Percentiles rank a stretch among this genome's conserved stretches.
Conservation (phyloP, 129 eudicot genomes). For the Helichrysum umbraculigerum region DNA sequence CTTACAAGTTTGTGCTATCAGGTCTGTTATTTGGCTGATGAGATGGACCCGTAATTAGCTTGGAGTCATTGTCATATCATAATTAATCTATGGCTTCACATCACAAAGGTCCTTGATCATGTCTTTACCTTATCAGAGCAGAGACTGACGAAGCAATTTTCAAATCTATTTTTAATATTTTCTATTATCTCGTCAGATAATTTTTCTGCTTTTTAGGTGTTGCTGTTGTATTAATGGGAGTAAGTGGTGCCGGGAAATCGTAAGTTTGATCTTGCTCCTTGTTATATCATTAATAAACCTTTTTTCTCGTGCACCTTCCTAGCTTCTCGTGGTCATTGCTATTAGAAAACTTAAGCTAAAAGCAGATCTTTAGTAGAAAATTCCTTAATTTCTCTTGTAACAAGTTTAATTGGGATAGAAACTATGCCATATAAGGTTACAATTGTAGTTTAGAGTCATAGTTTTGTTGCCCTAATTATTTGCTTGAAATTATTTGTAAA, state of each 20-base stretch:
- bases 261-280: slow-evolving; percentile 40
- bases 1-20: slow-evolving; percentile 16
- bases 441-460: neutral
- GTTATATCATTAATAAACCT: neutral
- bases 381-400: too few relatives aligned
- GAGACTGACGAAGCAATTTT: neutral
- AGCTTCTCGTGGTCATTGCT: neutral
- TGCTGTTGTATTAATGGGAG: slow-evolving; percentile 87
- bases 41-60: neutral
- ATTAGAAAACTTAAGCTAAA: too few relatives aligned
- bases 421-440: too few relatives aligned
- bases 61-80: slow-evolving; percentile 7
- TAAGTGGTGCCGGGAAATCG: slow-evolving; percentile 96
- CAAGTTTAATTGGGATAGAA: too few relatives aligned
- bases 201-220: slow-evolving; percentile 40
- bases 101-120: slow-evolving; percentile 16
- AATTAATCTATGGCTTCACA: slow-evolving; percentile 25
- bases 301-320: neutral
- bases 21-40: slow-evolving; percentile 7
- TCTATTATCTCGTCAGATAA: neutral
- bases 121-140: neutral
- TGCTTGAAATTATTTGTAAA: neutral
- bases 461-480: neutral
- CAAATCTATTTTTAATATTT: neutral
- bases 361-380: too few relatives aligned